A percentile compares a stretch with the other conserved stretches of the same genome.
Evolutionary conservation across 2,329 filamentous ascomycete genomes (phyloP).

Genomic region (Trichothecium roseum): DNA sequence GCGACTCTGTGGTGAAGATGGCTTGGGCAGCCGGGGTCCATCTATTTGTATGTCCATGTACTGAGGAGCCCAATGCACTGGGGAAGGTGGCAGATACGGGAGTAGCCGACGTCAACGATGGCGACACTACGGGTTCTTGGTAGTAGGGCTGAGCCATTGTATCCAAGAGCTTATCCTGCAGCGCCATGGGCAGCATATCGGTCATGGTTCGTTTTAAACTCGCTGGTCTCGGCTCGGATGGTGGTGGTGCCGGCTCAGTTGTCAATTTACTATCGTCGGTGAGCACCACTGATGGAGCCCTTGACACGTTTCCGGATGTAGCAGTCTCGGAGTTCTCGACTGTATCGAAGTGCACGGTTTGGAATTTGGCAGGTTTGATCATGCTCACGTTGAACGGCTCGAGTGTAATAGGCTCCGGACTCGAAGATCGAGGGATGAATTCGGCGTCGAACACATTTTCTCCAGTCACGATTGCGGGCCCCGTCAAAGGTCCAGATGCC

Average conservation of each 20-base stretch:
- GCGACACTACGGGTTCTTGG: constrained; percentile 30
- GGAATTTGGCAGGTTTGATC: constrained; percentile 8
- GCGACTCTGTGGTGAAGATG: constrained; percentile 91
- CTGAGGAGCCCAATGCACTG: constrained; percentile 40
- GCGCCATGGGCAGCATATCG: constrained; percentile 61
- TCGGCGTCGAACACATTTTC: constrained; percentile 79
- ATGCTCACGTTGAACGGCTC: neutral
- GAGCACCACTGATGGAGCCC: too few relatives aligned
- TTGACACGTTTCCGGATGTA: constrained; percentile 8
- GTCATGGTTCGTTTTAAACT: constrained; percentile 80
- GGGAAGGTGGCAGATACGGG: constrained; percentile 31
- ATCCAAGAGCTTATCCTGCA: constrained; percentile 79
- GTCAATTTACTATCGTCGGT: constrained; percentile 25
- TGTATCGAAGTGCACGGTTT: constrained; percentile 6
- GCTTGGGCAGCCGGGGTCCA: constrained; percentile 89
- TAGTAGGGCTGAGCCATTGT: constrained; percentile 75
- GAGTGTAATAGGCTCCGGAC: constrained; percentile 27
- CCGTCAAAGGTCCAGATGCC: constrained; percentile 56
- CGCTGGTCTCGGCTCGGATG: constrained; percentile 46
- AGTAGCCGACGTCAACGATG: constrained; percentile 27
- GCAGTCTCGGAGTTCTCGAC: constrained; percentile 4
- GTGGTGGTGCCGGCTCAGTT: constrained; percentile 38
- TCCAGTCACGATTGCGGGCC: constrained; percentile 62
- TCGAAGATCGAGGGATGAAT: constrained; percentile 50
- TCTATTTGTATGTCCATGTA: constrained; percentile 83